These are phyloP conservation scores for Penstemon davidsonii DNA, from an alignment of 257 asterid species.

Conservation along the genomic window DNA sequence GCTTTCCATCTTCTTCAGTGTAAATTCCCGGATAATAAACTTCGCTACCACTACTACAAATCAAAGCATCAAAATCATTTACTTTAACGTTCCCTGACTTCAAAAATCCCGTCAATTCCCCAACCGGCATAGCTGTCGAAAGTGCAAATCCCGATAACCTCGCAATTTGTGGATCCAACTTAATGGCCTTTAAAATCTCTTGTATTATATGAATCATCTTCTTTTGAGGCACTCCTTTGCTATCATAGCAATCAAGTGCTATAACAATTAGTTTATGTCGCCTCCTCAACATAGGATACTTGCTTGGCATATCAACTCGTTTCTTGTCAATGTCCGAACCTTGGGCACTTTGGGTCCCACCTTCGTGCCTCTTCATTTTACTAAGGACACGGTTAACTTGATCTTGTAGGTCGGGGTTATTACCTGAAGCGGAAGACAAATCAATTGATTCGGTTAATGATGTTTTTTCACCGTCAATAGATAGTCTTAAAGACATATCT, in stretches of 20 bases:
- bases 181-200: slow-evolving; percentile 57
- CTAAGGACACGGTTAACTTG: slow-evolving; percentile 67
- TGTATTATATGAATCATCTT: slow-evolving; percentile 54
- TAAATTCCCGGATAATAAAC: slow-evolving; percentile 66
- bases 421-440: slow-evolving; percentile 32
- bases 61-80: slow-evolving; percentile 69
- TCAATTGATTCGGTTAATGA: slow-evolving; percentile 58
- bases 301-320: slow-evolving; percentile 43
- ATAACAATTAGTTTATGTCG: slow-evolving; percentile 60
- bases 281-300: slow-evolving; percentile 69
- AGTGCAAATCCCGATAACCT: slow-evolving; percentile 62
- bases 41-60: slow-evolving; percentile 85
- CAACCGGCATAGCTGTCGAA: slow-evolving; percentile 75
- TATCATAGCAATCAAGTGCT: slow-evolving; percentile 77
- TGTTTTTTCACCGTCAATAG: slow-evolving; percentile 77
- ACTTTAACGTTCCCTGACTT: slow-evolving; percentile 52
- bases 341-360: slow-evolving; percentile 16
- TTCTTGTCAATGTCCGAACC: slow-evolving; percentile 45
- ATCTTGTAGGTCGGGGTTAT: slow-evolving; percentile 50
- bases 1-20: slow-evolving; percentile 53
- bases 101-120: slow-evolving; percentile 52
- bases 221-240: slow-evolving; percentile 56
- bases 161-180: slow-evolving; percentile 49
- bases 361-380: slow-evolving; percentile 59
- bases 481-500: slow-evolving; percentile 74